phyloP scores from a whole-genome alignment of 768 basidiomycete genomes.

The Pisolithus orientalis region DNA sequence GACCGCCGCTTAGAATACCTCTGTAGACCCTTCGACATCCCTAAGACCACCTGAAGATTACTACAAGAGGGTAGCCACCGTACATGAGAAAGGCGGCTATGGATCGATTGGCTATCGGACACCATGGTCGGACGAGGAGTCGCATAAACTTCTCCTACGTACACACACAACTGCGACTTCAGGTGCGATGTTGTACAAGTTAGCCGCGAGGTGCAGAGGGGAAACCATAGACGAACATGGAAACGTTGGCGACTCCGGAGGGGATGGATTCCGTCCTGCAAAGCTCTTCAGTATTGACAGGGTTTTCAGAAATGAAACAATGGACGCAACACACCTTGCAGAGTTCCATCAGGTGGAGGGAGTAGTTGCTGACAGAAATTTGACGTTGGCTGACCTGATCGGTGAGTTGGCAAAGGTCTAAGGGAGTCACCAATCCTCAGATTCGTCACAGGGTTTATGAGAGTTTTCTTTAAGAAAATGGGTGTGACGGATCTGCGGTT shows the following conservation, averaged over 20 bases:
- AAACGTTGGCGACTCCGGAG: slow-evolving; percentile 9
- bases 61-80: slow-evolving; percentile 75
- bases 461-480: slow-evolving; percentile 97
- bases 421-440: not conserved
- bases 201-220: slow-evolving; percentile 78
- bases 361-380: slow-evolving; percentile 88
- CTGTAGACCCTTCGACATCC: slow-evolving; percentile 72
- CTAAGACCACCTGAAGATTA: slow-evolving; percentile 75
- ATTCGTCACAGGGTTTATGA: slow-evolving; percentile 78
- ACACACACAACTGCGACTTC: slow-evolving; percentile 98
- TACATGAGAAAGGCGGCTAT: slow-evolving; percentile 83
- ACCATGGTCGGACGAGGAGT: slow-evolving; percentile 91
- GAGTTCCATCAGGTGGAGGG: slow-evolving; percentile 99
- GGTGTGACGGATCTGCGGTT: slow-evolving; percentile 90
- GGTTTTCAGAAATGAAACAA: slow-evolving; percentile 97
- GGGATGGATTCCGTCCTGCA: slow-evolving; percentile 83
- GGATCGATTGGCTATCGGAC: slow-evolving; percentile 96
- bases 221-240: slow-evolving; percentile 40
- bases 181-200: slow-evolving; percentile 87
- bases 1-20: not conserved
- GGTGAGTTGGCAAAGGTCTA: slow-evolving; percentile 39
- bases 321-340: slow-evolving; percentile 96
- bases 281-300: slow-evolving; percentile 97
- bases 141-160: slow-evolving; percentile 84
- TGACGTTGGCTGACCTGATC: slow-evolving; percentile 93